Percentiles rank a stretch among this genome's conserved stretches.
These are phyloP conservation scores for Austroboletus olivaceoglutinosus DNA, from an alignment of 1,284 basidiomycete genomes.

Conservation along the genomic window DNA sequence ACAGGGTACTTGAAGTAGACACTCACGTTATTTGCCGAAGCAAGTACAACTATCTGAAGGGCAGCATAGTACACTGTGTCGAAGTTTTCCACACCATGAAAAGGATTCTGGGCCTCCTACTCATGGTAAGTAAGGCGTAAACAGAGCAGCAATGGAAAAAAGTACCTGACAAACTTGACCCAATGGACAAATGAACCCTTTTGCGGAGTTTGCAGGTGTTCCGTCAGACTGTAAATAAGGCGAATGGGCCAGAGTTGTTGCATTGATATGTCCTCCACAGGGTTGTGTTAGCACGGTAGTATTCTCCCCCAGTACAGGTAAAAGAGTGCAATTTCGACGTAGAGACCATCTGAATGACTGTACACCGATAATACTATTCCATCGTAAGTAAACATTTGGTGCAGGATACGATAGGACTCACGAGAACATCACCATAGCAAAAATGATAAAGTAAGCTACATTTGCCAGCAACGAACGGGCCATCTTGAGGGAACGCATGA, in stretches of 20 bases:
- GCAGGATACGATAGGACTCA: constrained; percentile 36
- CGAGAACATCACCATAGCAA: constrained; percentile 90
- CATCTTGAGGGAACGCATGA: constrained; percentile 90
- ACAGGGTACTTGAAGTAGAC: neutral
- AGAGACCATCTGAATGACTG: constrained; percentile 88
- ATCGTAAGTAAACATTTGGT: constrained; percentile 1
- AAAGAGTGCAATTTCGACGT: constrained; percentile 60
- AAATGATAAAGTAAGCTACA: constrained; percentile 89
- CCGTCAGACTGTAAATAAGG: constrained; percentile 50
- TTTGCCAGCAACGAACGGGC: constrained; percentile 86
- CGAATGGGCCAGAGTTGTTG: constrained; percentile 44
- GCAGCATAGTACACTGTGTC: constrained; percentile 86
- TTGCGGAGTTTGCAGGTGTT: constrained; percentile 32
- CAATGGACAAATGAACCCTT: constrained; percentile 84
- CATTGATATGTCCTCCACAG: constrained; percentile 81
- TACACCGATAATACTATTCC: constrained; percentile 79
- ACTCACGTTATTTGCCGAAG: constrained; percentile 74
- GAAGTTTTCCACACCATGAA: constrained; percentile 74
- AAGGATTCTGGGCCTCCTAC: constrained; percentile 70
- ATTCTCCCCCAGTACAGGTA: constrained; percentile 49
- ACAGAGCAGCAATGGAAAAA: neutral
- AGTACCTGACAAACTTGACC: constrained; percentile 74
- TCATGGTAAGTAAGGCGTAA: neutral
- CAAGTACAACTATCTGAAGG: constrained; percentile 85
- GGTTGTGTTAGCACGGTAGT: constrained; percentile 51